Evolutionary conservation across 768 basidiomycete species (phyloP).

Genomic region (Favolaschia claudopus): DNA sequence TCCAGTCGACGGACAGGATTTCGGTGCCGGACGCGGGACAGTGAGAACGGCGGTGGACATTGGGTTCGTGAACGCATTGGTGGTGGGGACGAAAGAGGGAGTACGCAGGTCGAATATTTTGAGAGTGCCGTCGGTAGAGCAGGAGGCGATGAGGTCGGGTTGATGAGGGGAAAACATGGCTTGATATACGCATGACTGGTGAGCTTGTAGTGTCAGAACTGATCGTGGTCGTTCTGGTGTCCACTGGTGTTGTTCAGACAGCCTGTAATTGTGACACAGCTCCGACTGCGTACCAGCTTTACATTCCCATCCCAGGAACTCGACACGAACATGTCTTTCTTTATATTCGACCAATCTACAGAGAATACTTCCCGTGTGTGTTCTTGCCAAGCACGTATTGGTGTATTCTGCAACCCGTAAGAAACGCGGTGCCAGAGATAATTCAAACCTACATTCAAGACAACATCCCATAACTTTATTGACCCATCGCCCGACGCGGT

Average conservation of each 20-base stretch:
- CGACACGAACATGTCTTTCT: constrained; percentile 87
- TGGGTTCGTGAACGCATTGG: constrained; percentile 70
- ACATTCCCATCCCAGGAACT: constrained; percentile 92
- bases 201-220: constrained; percentile 81
- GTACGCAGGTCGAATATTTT: constrained; percentile 84
- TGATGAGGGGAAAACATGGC: constrained; percentile 93
- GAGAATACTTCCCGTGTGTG: constrained; percentile 93
- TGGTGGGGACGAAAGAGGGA: constrained; percentile 56
- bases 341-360: constrained; percentile 94
- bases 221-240: constrained; percentile 83
- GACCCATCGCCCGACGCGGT: constrained; percentile 92
- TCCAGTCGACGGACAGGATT: constrained; percentile 88
- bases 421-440: neutral
- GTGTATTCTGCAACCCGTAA: constrained; percentile 71
- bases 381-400: constrained; percentile 93
- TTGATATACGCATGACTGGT: constrained; percentile 87
- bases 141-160: constrained; percentile 81
- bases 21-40: constrained; percentile 79
- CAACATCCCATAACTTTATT: constrained; percentile 89
- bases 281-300: constrained; percentile 87
- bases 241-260: too few species aligned
- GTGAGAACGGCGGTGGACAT: constrained; percentile 77
- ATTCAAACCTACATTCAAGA: constrained; percentile 71
- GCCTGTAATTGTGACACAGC: too few species aligned
- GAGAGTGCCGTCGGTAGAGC: constrained; percentile 86